Evolutionary conservation across 2,329 filamentous ascomycete species (phyloP), one percentile per base, ranked within the genome.

Genomic region (Fusarium chlamydosporum): DNA sequence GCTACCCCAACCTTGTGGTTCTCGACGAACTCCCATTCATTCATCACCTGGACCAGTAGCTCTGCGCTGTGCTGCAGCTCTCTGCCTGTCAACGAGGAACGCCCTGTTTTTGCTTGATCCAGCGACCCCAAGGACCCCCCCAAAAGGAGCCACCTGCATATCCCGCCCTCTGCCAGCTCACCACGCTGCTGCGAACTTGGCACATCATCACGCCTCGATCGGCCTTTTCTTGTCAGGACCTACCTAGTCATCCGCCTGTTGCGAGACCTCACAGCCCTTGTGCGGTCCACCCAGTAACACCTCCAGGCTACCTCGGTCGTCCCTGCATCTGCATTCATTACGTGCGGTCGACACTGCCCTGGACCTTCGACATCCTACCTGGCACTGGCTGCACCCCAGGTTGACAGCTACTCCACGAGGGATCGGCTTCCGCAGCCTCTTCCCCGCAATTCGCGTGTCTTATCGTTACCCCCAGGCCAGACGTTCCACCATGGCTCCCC

Each of bases 81-180:
- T 61, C 71, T 56, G 68, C 69, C 57, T 63, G 51, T 56, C 67
- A 62, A 70, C 54, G 62, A 67, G 58, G 66, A 74, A 65, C 65
- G 47, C 55, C 60, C 53, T 64, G 56, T 64, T 71, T 23, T 72
- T 68, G 33, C 48, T 71, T 64, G 70, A 72, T 71, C 68, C 61
- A 72, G 61, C 61, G 70, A 62, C 62, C 67, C 68, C 52, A 56
- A 72, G 57, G 56, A 68, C 65, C 56, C 23, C 23, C 68, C 76
- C 74, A 23, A 76, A 78, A 77, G 65, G 69, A 77, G 76, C 75
- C 71, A 77, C 75, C 63, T 78, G 76, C 76, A 78, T 77, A 76
- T 68, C 61, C 70, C 72, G 70, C 70, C 63, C 64, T 68, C 73
- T 76, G 74, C 75, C 75, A 75, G 72, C 72, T 76, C 75, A 75